Evolutionary conservation across 106 monocot genomes (phyloP).

Genomic region (Dendrobium huoshanense): DNA sequence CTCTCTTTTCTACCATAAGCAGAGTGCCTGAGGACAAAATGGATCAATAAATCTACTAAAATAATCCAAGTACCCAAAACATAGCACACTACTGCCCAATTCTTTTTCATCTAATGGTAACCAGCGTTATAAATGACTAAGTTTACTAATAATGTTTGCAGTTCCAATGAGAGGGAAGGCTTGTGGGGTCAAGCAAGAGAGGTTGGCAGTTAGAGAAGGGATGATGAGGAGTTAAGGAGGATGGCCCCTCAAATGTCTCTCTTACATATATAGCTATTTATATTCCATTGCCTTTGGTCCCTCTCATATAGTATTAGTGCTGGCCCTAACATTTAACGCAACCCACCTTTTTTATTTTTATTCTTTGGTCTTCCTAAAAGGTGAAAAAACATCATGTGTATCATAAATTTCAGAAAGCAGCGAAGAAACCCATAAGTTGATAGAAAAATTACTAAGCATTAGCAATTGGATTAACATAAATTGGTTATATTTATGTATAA

Average conservation of each 20-base stretch:
- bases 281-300: background rate
- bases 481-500: too few species aligned
- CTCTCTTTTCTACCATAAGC: too few species aligned
- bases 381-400: background rate
- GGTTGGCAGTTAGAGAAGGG: background rate
- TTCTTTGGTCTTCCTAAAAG: background rate
- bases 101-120: too few species aligned
- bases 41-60: too few species aligned
- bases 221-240: constrained; percentile 1
- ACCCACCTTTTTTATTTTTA: background rate
- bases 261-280: background rate
- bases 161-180: too few species aligned
- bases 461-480: background rate
- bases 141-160: too few species aligned
- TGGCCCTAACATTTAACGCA: too few species aligned
- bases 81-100: too few species aligned
- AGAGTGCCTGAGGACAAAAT: too few species aligned
- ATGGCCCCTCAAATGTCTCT: background rate
- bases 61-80: too few species aligned
- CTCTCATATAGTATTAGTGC: background rate
- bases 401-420: background rate
- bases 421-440: background rate
- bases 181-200: background rate
- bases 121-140: too few species aligned
- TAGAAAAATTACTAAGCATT: background rate